These are phyloP conservation scores for Babesia ovata DNA, from an alignment of 169 alveolate species.

Conservation along the genomic window DNA sequence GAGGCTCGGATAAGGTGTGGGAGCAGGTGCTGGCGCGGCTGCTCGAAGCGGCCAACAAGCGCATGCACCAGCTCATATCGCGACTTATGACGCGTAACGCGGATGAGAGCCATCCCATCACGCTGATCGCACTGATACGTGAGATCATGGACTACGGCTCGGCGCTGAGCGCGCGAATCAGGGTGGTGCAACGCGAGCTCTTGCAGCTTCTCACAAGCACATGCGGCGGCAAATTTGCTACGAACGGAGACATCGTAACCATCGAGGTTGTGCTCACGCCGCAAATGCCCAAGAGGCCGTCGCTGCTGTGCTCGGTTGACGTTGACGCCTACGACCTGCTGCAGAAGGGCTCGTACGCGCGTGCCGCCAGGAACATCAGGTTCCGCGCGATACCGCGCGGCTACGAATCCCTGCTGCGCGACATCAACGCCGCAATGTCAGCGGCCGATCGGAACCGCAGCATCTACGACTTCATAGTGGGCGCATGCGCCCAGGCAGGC, in stretches of 20 bases:
- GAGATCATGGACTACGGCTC: conserved; percentile 41
- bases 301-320: conserved; percentile 21
- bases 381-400: conserved; percentile 21
- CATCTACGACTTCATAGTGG: conserved; percentile 16
- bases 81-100: background rate
- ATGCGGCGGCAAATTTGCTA: background rate
- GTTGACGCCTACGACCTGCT: conserved; percentile 31
- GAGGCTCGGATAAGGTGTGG: conserved; percentile 24
- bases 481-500: conserved; percentile 12
- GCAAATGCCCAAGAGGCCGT: conserved; percentile 5
- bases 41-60: conserved; percentile 24
- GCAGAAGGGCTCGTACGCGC: conserved; percentile 33
- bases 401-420: conserved; percentile 3
- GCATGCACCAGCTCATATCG: conserved; percentile 11
- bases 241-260: conserved; percentile 1
- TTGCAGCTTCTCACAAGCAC: conserved; percentile 6
- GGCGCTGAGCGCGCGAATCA: conserved; percentile 39
- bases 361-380: conserved; percentile 6
- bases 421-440: background rate
- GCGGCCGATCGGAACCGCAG: background rate
- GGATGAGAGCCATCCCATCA: conserved; percentile 2
- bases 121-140: conserved; percentile 10
- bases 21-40: conserved; percentile 24
- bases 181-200: conserved; percentile 40
- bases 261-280: conserved; percentile 26